phyloP scores from a whole-genome alignment of 352 stramenopile species.

The Discostella stelligera region DNA sequence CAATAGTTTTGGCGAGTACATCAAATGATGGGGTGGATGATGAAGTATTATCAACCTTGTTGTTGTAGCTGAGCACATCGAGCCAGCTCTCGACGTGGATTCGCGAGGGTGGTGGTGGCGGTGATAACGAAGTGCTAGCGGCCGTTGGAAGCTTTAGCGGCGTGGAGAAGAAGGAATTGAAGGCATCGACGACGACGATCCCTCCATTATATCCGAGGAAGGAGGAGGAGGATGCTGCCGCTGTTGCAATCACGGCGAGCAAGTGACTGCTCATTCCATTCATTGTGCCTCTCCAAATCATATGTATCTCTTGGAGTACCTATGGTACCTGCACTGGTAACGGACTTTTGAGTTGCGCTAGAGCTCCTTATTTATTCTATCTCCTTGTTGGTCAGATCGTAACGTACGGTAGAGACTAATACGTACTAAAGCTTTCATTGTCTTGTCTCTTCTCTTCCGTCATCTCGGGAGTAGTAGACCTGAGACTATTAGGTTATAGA shows the following conservation, averaged over 20 bases:
- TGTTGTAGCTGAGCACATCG: conserved; percentile 32
- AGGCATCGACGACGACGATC: not conserved
- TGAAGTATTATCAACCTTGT: not conserved
- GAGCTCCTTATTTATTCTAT: too few relatives aligned
- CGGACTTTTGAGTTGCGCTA: too few relatives aligned
- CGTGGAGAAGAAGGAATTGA: conserved; percentile 3
- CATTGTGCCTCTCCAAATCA: too few relatives aligned
- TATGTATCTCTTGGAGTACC: too few relatives aligned
- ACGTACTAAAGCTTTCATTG: too few relatives aligned
- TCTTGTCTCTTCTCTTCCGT: too few relatives aligned
- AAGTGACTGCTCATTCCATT: not conserved
- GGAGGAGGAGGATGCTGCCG: not conserved
- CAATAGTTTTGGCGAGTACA: conserved; percentile 42
- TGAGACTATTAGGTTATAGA: too few relatives aligned
- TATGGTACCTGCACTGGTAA: too few relatives aligned
- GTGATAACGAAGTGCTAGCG: not conserved
- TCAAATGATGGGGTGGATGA: conserved; percentile 34
- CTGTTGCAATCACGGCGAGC: not conserved
- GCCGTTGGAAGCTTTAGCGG: not conserved
- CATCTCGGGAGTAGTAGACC: too few relatives aligned
- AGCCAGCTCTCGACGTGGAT: conserved; percentile 36
- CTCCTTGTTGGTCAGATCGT: too few relatives aligned
- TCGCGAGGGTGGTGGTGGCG: conserved; percentile 20
- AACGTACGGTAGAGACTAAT: too few relatives aligned
- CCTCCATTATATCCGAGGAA: not conserved